Evolutionary conservation across 345 rosid genomes (phyloP).

Genomic region (Lepidium didymum): DNA sequence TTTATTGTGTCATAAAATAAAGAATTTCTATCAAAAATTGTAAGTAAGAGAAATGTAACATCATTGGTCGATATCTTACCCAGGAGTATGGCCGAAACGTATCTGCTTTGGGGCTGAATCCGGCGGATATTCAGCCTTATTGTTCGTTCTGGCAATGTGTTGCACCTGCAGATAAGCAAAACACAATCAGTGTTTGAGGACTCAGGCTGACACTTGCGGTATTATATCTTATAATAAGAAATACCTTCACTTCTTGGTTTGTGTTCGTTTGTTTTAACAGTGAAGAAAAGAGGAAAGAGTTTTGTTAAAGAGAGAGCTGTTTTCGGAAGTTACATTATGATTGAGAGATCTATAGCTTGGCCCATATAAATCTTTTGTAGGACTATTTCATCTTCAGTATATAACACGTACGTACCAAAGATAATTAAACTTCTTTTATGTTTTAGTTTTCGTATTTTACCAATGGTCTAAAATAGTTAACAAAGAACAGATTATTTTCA

Average conservation of each 20-base stretch:
- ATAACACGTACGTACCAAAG: not conserved
- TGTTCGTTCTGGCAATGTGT: slow-evolving; percentile 87
- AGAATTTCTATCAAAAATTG: not conserved
- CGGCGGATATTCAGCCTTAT: slow-evolving; percentile 57
- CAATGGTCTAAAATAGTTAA: not conserved
- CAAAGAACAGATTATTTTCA: too few species aligned
- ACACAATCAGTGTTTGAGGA: slow-evolving; percentile 37
- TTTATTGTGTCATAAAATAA: not conserved
- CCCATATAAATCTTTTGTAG: slow-evolving; percentile 9
- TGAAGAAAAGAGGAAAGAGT: not conserved
- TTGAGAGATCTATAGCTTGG: slow-evolving; percentile 3
- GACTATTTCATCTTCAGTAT: not conserved
- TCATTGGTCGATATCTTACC: not conserved
- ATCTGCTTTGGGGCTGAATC: slow-evolving; percentile 56
- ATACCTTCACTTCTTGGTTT: not conserved
- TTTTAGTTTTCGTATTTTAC: not conserved
- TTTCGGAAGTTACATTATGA: slow-evolving; percentile 2
- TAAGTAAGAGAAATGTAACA: not conserved
- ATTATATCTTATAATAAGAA: slow-evolving; percentile 8
- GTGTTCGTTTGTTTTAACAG: not conserved
- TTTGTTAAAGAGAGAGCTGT: not conserved
- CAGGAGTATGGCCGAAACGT: slow-evolving; percentile 91
- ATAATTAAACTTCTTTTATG: not conserved
- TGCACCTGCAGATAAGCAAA: slow-evolving; percentile 71
- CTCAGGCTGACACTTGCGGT: not conserved